Base-by-base conservation (phyloP, 371 early-diverging fungal species). In the Nematocida parisii region DNA sequence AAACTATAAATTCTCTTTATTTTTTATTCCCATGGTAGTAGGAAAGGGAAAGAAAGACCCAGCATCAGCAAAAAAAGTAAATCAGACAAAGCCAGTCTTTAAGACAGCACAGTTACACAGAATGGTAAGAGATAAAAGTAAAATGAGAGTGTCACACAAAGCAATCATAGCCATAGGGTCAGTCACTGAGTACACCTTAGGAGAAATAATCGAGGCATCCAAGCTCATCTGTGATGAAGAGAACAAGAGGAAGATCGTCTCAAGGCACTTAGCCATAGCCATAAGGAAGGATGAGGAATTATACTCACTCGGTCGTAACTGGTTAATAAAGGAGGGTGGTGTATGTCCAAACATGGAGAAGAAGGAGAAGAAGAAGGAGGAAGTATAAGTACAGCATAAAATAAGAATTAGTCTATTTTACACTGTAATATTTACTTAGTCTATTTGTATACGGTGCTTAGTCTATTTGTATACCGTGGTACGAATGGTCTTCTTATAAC, bases 191-290 rank as follows among this genome's bases (percentile, higher is more conserved):
- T 86, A 86, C 72, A 44, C 85, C 42, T 72, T 86, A 18, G 68
- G 81, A 52, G 88, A 88, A 83, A 85, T 88, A 60, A 66, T 86
- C 24, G 86, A 86, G 47, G 87, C 83, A 27, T 85, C 85, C 5
- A 88, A 84, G 68, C 64, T 60, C 44, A 67, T 72, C n/a, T 85
- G 85, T 57, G 83, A 81, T 46, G 75, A 82, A 18, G 88, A 88
- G 50, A 72, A 82, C 15, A 88, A 88, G 66, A 86, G 84, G 64
- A 88, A 88, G 74, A 84, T 88, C 22, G 67, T 86, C n/a, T 87
- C 88, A 15, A 88, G 82, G 77, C 87, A 88, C 80, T 83, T 88
- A 55, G 83, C 85, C 54, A 13, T 62, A 33, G 84, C 86, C 27
- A 86, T 88, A 4, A 68, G 67, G 47, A 84, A 86, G 60, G 88